Base-by-base conservation (phyloP, 2,329 filamentous ascomycete species). In the Tolypocladium paradoxum region DNA sequence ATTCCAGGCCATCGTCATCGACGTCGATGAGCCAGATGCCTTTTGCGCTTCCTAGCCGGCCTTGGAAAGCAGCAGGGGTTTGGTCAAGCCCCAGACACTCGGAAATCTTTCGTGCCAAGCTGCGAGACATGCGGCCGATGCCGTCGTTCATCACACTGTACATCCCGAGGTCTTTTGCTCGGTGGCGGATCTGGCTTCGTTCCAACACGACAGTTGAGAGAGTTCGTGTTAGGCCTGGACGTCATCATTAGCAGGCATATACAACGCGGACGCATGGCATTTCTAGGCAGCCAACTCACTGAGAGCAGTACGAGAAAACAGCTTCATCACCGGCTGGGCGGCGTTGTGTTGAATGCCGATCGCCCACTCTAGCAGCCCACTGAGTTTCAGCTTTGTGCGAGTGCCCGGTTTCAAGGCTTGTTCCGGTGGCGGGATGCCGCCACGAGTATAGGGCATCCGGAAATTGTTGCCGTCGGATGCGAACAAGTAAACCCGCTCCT, bases 11-110 rank as follows among this genome's bases (percentile, higher is more conserved):
- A 1, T 67, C 62, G 29, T 78, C 74, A 0, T 70, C 61, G 0
- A 73, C 70, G 57, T 85, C 82, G 6, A 85, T 66, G 48, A 85
- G 75, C 87, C 87, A 91, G 58, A 91, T 73, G 0, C 88, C 88
- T 64, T 92, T 92, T 0, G 85, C 85, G 20, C 84, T 81, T 11
- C 82, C 85, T 36, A 91, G 78, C 0, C 88, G 78, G 1, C 74
- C 87, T 65, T 92, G 88, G 47, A 85, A 83, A 0, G 77, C 83
- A 35, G 79, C 79, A 0, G 86, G 85, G 0, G 79, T 64, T n/a
- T 78, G 73, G 0, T 64, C 58, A 0, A 85, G 66, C 0, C 76
- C 77, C 9, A 87, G 71, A 0, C 56, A 56, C 1, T 73, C 62
- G 29, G 77, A 74, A 6, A 90, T 73, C 43, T 70, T 70, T 1